Conservation (phyloP, 768 basidiomycete species). For the Pisolithus sp. region DNA sequence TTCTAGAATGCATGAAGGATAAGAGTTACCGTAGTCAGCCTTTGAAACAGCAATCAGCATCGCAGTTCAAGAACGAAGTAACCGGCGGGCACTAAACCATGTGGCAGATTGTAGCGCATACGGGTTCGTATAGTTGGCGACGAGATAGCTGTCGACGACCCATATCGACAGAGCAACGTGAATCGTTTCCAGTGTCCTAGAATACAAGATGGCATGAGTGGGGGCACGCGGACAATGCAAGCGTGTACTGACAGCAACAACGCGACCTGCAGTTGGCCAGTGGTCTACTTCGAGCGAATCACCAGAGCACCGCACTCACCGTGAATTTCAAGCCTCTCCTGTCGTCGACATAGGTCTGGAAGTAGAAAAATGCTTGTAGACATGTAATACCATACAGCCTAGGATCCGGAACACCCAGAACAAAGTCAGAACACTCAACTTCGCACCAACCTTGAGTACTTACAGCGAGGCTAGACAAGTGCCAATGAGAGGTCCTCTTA, state of each 20-base stretch:
- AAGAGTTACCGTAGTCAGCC: not conserved
- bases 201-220: not conserved
- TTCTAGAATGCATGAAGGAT: not conserved
- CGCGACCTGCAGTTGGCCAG: slow-evolving; percentile 1
- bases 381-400: slow-evolving; percentile 20
- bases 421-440: too few relatives aligned
- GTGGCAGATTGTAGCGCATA: not conserved
- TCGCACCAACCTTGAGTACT: too few relatives aligned
- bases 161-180: slow-evolving; percentile 7
- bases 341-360: slow-evolving; percentile 7
- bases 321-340: slow-evolving; percentile 1
- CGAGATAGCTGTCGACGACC: slow-evolving; percentile 4
- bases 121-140: not conserved
- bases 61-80: not conserved
- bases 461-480: too few relatives aligned
- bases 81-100: not conserved
- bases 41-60: not conserved
- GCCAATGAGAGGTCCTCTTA: too few relatives aligned
- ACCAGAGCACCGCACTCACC: not conserved
- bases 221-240: not conserved
- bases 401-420: too few relatives aligned
- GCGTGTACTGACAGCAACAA: not conserved
- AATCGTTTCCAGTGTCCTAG: slow-evolving; percentile 2
- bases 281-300: not conserved
- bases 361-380: slow-evolving; percentile 8